Percentiles rank a stretch among this genome's conserved stretches.
These are phyloP conservation scores for Boletus rubropictus DNA, from an alignment of 768 basidiomycete species.

Conservation along the genomic window DNA sequence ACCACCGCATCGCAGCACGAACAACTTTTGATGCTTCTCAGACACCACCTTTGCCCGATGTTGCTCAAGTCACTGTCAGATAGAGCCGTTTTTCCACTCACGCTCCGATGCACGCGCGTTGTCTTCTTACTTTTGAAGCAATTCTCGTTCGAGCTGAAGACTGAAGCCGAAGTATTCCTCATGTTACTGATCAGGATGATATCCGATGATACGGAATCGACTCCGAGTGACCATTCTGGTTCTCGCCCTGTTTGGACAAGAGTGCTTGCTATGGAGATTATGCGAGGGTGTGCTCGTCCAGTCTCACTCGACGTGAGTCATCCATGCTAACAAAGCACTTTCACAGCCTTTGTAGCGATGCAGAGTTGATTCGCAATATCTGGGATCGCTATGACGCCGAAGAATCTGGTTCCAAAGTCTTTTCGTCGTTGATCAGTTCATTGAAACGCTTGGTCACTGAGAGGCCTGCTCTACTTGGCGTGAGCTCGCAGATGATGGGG, in stretches of 20 bases:
- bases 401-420: constrained; percentile 60
- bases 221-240: constrained; percentile 22
- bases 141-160: constrained; percentile 73
- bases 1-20: constrained; percentile 47
- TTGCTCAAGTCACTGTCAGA: constrained; percentile 83
- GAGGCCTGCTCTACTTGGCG: constrained; percentile 79
- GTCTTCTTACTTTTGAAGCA: constrained; percentile 91
- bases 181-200: constrained; percentile 63
- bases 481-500: constrained; percentile 75
- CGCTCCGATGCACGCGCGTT: constrained; percentile 86
- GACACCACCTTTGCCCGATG: constrained; percentile 85
- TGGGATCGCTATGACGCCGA: constrained; percentile 72
- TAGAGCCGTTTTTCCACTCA: constrained; percentile 76
- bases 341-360: constrained; percentile 67
- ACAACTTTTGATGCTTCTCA: constrained; percentile 81
- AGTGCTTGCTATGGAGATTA: constrained; percentile 87
- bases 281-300: constrained; percentile 58
- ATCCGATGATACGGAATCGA: constrained; percentile 44
- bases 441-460: constrained; percentile 86
- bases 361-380: constrained; percentile 70
- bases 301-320: background rate
- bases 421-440: constrained; percentile 72
- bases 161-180: constrained; percentile 84
- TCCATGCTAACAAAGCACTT: constrained; percentile 1
- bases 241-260: constrained; percentile 77